Conservation (phyloP, 306 rosid genomes). For the Trifolium dubium region DNA sequence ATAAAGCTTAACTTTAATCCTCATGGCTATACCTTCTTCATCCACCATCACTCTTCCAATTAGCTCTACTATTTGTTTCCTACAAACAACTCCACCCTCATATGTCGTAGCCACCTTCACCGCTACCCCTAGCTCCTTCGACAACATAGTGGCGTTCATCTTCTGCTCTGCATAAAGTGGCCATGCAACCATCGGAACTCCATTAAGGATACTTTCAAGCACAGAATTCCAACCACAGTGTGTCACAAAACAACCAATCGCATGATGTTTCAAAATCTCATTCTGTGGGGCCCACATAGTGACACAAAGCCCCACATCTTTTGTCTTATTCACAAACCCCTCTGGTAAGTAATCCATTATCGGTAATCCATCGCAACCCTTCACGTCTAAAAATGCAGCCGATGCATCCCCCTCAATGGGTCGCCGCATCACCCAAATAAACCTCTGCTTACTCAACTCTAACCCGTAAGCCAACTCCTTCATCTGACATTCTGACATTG, state of each 20-base stretch:
- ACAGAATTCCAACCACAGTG: slow-evolving; percentile 62
- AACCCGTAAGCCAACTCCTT: slow-evolving; percentile 73
- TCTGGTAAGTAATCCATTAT: slow-evolving; percentile 47
- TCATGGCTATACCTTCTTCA: slow-evolving; percentile 38
- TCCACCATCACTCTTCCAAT: slow-evolving; percentile 58
- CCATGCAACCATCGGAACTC: slow-evolving; percentile 70
- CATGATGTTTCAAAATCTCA: slow-evolving; percentile 51
- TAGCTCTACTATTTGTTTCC: slow-evolving; percentile 47
- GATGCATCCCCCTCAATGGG: slow-evolving; percentile 32
- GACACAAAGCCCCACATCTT: slow-evolving; percentile 42
- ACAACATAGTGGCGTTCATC: slow-evolving; percentile 55
- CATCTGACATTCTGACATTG: slow-evolving; percentile 53
- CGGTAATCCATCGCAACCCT: neutral
- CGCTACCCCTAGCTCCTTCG: slow-evolving; percentile 59
- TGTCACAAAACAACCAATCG: slow-evolving; percentile 57
- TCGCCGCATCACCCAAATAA: slow-evolving; percentile 73
- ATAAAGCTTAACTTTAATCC: slow-evolving; percentile 35
- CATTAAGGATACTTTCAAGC: slow-evolving; percentile 54
- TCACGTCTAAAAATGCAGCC: slow-evolving; percentile 41
- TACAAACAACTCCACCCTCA: slow-evolving; percentile 41
- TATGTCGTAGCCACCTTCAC: slow-evolving; percentile 14
- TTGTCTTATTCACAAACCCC: slow-evolving; percentile 52
- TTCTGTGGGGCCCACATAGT: slow-evolving; percentile 62
- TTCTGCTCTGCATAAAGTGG: slow-evolving; percentile 74
- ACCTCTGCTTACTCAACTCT: slow-evolving; percentile 70